phyloP scores from a whole-genome alignment of 805 yeast genomes.

The Ogataea thermomethanolica region DNA sequence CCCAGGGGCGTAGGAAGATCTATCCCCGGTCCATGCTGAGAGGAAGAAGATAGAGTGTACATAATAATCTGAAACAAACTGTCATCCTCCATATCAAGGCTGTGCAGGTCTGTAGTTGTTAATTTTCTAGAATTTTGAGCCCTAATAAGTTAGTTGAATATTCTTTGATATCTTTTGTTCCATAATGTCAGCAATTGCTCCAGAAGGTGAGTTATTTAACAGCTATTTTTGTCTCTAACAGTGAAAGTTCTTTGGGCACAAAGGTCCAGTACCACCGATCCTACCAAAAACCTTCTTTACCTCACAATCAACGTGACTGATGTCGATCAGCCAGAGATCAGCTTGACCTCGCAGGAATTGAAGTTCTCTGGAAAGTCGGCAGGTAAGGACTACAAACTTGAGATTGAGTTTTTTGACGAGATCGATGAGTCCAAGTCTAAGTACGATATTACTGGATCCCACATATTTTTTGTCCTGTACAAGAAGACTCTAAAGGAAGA shows the following conservation, averaged over 20 bases:
- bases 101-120: slow-evolving; percentile 1
- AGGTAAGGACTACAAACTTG: slow-evolving; percentile 57
- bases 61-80: slow-evolving; percentile 7
- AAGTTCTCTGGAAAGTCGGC: slow-evolving; percentile 47
- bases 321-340: slow-evolving; percentile 57
- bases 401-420: slow-evolving; percentile 72
- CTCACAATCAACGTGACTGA: slow-evolving; percentile 74
- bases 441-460: slow-evolving; percentile 59
- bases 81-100: slow-evolving; percentile 5
- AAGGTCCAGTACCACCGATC: slow-evolving; percentile 76
- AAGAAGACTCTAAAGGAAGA: slow-evolving; percentile 68
- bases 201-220: slow-evolving; percentile 30
- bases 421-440: slow-evolving; percentile 64
- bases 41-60: slow-evolving; percentile 16
- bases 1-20: slow-evolving; percentile 17
- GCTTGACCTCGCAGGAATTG: slow-evolving; percentile 54
- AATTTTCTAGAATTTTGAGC: slow-evolving; percentile 3
- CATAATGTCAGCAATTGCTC: slow-evolving; percentile 27
- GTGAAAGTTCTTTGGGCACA: slow-evolving; percentile 89
- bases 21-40: slow-evolving; percentile 22
- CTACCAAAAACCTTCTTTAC: slow-evolving; percentile 68
- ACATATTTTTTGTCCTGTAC: slow-evolving; percentile 59
- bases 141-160: not conserved
- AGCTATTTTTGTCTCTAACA: not conserved
- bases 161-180: not conserved